A percentile compares a stretch with the other conserved stretches of the same genome.
phyloP scores from a whole-genome alignment of 2,329 filamentous ascomycete genomes.

The Zasmidium angulare region DNA sequence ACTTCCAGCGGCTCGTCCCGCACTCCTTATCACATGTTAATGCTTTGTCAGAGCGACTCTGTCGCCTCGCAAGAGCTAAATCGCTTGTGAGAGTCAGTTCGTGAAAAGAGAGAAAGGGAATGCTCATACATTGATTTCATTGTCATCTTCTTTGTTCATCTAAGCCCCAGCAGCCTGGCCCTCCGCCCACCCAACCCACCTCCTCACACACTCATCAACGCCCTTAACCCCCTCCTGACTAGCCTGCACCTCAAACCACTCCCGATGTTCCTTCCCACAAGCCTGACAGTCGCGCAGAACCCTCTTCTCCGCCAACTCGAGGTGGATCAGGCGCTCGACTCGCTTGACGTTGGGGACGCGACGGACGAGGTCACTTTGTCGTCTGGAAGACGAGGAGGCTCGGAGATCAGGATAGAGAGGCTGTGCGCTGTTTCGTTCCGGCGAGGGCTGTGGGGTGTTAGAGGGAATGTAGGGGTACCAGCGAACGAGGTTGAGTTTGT shows the following conservation, averaged over 20 bases:
- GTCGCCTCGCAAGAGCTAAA: too few species aligned
- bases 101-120: too few species aligned
- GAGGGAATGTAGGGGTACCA: slow-evolving; percentile 77
- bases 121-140: too few species aligned
- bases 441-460: slow-evolving; percentile 22
- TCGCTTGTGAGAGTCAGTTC: too few species aligned
- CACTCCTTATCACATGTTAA: too few species aligned
- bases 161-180: slow-evolving; percentile 4
- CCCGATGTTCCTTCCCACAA: slow-evolving; percentile 82
- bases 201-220: slow-evolving; percentile 71
- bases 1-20: too few species aligned
- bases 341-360: slow-evolving; percentile 85
- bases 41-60: too few species aligned
- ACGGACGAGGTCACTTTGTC: slow-evolving; percentile 41
- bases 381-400: slow-evolving; percentile 8
- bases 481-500: slow-evolving; percentile 80
- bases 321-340: slow-evolving; percentile 85
- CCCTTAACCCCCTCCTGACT: slow-evolving; percentile 66
- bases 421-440: slow-evolving; percentile 11
- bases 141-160: too few species aligned
- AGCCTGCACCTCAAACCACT: slow-evolving; percentile 93
- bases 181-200: slow-evolving; percentile 79
- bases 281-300: slow-evolving; percentile 66
- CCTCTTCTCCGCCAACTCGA: slow-evolving; percentile 69
- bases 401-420: slow-evolving; percentile 32